Percentiles rank a stretch among this genome's conserved stretches.
Evolutionary conservation across 2,329 filamentous ascomycete genomes (phyloP).

Genomic region (Rhynchosporium agropyri): DNA sequence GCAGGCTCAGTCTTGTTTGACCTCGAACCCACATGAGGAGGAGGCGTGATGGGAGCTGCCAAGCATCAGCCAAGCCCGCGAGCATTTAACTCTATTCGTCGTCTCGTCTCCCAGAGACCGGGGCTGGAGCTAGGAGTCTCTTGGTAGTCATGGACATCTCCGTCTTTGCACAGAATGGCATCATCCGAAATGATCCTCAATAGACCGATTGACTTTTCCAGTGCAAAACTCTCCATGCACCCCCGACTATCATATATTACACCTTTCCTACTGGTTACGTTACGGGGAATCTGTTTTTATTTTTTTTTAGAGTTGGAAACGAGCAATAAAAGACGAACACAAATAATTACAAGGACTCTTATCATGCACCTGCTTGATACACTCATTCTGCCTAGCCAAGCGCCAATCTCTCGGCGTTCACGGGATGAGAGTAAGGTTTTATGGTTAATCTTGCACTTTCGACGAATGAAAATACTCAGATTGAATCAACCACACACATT

Average conservation of each 20-base stretch:
- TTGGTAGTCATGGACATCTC: background rate
- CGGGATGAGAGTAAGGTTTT: conserved; percentile 18
- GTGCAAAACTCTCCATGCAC: no score
- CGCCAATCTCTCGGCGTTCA: conserved; percentile 3
- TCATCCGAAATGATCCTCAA: no score
- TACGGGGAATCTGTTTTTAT: no score
- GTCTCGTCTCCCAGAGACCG: conserved; percentile 2
- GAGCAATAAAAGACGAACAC: background rate
- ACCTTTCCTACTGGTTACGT: no score
- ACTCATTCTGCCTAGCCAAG: background rate
- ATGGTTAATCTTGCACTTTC: conserved; percentile 14
- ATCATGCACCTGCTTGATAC: background rate
- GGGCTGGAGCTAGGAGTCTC: no score
- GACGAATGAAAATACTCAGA: background rate
- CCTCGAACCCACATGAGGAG: background rate
- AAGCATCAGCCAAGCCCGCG: conserved; percentile 9
- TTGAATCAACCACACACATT: no score
- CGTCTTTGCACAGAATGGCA: background rate
- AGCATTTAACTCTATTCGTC: conserved; percentile 14
- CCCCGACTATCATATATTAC: no score
- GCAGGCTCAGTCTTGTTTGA: no score
- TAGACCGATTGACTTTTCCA: no score
- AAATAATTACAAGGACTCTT: no score
- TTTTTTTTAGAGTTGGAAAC: no score
- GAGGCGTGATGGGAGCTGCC: conserved; percentile 2